phyloP scores from a whole-genome alignment of 148 eudicot genomes.

The Camellia japonica region DNA sequence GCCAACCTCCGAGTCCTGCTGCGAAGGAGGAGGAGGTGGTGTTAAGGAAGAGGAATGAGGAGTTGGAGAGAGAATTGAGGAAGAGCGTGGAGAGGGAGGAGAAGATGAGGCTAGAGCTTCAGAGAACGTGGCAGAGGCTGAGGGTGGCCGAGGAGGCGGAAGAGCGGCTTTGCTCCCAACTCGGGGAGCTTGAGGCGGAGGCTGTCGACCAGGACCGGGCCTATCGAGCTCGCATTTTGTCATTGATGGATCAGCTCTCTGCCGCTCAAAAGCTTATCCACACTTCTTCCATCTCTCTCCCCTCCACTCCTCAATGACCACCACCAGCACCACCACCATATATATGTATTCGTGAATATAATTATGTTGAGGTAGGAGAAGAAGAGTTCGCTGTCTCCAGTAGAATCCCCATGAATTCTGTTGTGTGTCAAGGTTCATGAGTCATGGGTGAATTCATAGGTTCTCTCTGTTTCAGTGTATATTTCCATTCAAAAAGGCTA shows the following conservation, averaged over 20 bases:
- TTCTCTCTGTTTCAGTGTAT: not conserved
- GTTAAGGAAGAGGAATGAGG: constrained; percentile 47
- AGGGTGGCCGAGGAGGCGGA: constrained; percentile 78
- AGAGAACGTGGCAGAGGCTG: constrained; percentile 35
- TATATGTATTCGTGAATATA: too few species aligned
- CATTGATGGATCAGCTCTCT: constrained; percentile 53
- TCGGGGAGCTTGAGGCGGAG: constrained; percentile 75
- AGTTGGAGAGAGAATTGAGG: constrained; percentile 55
- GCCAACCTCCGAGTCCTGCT: not conserved
- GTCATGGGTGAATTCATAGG: not conserved
- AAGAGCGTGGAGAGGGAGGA: constrained; percentile 59
- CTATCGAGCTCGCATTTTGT: constrained; percentile 31
- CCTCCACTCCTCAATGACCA: too few species aligned
- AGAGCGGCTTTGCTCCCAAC: constrained; percentile 62
- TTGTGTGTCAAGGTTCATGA: not conserved
- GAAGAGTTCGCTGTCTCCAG: not conserved
- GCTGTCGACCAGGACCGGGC: constrained; percentile 54
- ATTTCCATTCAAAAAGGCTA: too few species aligned
- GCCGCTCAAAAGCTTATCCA: constrained; percentile 28
- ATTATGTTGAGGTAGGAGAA: too few species aligned
- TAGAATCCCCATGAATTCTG: not conserved
- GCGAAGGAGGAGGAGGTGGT: constrained; percentile 15
- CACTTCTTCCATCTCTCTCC: not conserved
- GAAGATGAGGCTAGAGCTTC: constrained; percentile 47
- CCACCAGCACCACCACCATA: too few species aligned